Conservation (phyloP, 495 filamentous ascomycete species). For the Lentithecium fluviatile region DNA sequence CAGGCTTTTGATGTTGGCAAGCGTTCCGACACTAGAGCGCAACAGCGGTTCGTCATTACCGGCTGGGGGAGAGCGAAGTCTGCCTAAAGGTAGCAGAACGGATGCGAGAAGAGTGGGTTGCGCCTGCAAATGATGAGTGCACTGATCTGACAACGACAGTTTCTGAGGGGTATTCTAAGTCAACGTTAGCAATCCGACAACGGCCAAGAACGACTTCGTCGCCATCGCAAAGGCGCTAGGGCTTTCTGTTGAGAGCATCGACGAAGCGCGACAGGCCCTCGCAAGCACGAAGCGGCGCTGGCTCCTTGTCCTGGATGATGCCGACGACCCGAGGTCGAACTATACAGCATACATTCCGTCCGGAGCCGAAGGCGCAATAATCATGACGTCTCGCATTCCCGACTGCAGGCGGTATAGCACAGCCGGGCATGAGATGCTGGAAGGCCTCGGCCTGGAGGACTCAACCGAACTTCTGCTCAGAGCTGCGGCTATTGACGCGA, state of each 20-base stretch:
- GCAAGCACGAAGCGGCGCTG: constrained; percentile 15
- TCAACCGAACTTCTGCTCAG: too few relatives aligned
- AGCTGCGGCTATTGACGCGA: too few relatives aligned
- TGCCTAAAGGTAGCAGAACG: constrained; percentile 20
- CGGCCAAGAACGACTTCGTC: constrained; percentile 16
- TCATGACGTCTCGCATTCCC: constrained; percentile 25
- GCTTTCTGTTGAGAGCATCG: constrained; percentile 5
- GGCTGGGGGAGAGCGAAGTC: constrained; percentile 31
- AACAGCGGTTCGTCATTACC: constrained; percentile 23
- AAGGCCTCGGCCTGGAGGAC: too few relatives aligned
- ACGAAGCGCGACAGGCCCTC: constrained; percentile 12
- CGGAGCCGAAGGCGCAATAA: constrained; percentile 16
- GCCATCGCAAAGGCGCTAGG: constrained; percentile 13
- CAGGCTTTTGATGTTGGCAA: not conserved
- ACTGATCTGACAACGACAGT: constrained; percentile 6
- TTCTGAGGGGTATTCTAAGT: constrained; percentile 34
- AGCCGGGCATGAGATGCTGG: too few relatives aligned
- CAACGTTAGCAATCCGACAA: constrained; percentile 10
- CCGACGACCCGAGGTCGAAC: constrained; percentile 29
- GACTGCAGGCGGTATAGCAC: too few relatives aligned
- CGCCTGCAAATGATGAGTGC: not conserved
- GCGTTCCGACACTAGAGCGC: not conserved
- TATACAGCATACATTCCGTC: constrained; percentile 28
- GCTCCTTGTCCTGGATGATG: constrained; percentile 32
- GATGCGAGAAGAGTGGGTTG: constrained; percentile 25